Base-by-base conservation (phyloP, 192 early-diverging fungal species). In the Chytriomyces confervae region DNA sequence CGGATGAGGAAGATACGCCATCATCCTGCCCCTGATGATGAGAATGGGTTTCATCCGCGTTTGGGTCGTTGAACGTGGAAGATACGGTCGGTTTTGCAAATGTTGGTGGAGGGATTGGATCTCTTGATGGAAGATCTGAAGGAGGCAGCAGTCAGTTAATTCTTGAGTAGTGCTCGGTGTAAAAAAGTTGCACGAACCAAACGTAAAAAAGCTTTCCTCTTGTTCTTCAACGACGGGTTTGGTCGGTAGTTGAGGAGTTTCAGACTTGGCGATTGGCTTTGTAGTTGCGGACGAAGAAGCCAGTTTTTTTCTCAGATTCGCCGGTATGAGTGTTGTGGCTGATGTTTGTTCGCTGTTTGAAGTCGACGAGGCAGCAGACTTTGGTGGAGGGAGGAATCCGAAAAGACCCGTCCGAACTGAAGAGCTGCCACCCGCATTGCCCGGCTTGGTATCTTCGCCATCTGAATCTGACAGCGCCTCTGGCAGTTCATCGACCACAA, bases 381-480 rank as follows among this genome's bases (percentile, higher is more conserved):
- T 66, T 36, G 74, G 74, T 9, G 61, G 44, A n/a, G 74, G 74
- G 10, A 76, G 74, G 27, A 66, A 45, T n/a, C 44, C 50, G 53
- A 76, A 76, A 11, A 76, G 63, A 18, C 74, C 74, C 10, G 62
- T 10, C 13, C 43, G 6, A 23, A 16, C 66, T 11, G 20, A 20
- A 10, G 23, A 23, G 8, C 27, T 20, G 20, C 9, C 11, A 27
- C 8, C 2, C 9, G 43, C 46, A 11, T 6, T 8, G 16, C 27
- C 2, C 18, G 8, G 11, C 36, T 61, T 11, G 1, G 61, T 18
- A 47, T n/a, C 44, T 13, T 61, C 43, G 16, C 10, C 61, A 43
- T 74, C 72, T 48, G 50, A 48, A 43, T 74, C 72, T 9, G 57
- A 62, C 7, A 62, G 72, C 6, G 24, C 6, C 4, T 61, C 61